Evolutionary conservation across 306 rosid genomes (phyloP).

Genomic region (Quercus mongolica): DNA sequence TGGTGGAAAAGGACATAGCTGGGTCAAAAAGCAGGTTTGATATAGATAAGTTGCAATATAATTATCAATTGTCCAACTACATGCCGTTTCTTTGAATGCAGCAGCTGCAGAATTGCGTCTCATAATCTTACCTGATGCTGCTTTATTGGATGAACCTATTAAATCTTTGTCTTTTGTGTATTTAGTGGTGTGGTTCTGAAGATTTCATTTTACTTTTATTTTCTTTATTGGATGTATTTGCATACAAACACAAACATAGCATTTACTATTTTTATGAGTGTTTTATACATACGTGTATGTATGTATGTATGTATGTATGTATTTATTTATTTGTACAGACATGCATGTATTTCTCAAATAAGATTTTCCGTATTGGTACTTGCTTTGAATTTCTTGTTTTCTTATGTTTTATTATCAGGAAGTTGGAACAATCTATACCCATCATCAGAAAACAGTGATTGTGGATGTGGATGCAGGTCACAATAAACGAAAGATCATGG

Average conservation of each 20-base stretch:
- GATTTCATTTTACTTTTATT: not conserved
- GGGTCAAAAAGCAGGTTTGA: constrained; percentile 54
- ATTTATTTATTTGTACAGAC: not conserved
- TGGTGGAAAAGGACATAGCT: constrained; percentile 76
- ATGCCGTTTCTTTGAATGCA: not conserved
- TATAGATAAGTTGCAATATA: not conserved
- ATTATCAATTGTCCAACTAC: not conserved
- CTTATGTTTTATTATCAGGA: constrained; percentile 45
- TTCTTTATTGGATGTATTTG: not conserved
- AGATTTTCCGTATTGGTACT: not conserved
- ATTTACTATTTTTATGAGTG: no score
- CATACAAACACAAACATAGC: no score
- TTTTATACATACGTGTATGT: no score
- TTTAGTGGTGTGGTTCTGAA: not conserved
- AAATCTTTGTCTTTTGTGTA: not conserved
- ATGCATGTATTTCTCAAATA: not conserved
- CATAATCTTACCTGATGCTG: not conserved
- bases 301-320: not conserved
- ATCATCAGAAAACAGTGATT: constrained; percentile 92
- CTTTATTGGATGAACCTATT: not conserved
- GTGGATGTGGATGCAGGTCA: constrained; percentile 88
- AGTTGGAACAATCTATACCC: constrained; percentile 83
- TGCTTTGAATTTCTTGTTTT: constrained; percentile 5
- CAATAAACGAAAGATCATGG: constrained; percentile 60
- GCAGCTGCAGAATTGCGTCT: not conserved